phyloP scores from a whole-genome alignment of 129 eudicot genomes.

The Centaurea solstitialis region DNA sequence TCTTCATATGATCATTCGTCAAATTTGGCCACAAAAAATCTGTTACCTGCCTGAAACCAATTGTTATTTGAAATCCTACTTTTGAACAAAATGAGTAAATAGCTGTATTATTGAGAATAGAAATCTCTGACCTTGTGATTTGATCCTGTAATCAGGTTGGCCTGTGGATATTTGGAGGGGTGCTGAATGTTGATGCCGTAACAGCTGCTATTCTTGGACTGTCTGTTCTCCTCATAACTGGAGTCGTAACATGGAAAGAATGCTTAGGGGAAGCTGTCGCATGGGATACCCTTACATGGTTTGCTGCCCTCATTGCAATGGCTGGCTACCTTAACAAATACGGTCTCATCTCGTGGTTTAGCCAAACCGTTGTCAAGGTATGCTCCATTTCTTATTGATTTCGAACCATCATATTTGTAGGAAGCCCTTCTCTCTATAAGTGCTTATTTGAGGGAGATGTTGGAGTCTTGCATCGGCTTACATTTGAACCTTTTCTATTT shows the following conservation, averaged over 20 bases:
- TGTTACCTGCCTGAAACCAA: background rate
- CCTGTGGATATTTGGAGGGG: constrained; percentile 91
- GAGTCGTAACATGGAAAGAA: constrained; percentile 99
- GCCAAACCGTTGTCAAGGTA: constrained; percentile 95
- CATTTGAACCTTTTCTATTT: too few relatives aligned
- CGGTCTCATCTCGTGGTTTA: constrained; percentile 97
- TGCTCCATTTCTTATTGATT: background rate
- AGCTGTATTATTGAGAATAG: background rate
- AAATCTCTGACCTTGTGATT: background rate
- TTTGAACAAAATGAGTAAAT: background rate
- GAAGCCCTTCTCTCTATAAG: background rate
- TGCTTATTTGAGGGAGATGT: background rate
- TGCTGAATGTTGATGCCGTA: constrained; percentile 83
- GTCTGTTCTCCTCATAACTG: constrained; percentile 83
- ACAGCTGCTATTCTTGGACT: constrained; percentile 98
- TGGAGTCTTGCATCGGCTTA: background rate
- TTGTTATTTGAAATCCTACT: background rate
- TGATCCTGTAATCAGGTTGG: constrained; percentile 66
- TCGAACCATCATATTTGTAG: background rate
- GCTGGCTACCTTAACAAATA: constrained; percentile 98
- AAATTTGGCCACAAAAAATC: background rate
- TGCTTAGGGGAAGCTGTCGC: constrained; percentile 95
- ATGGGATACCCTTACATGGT: constrained; percentile 99
- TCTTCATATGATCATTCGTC: background rate
- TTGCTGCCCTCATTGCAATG: constrained; percentile 99